These are phyloP conservation scores for Candida pseudofarinosa DNA, from an alignment of 805 yeast species.

Conservation along the genomic window DNA sequence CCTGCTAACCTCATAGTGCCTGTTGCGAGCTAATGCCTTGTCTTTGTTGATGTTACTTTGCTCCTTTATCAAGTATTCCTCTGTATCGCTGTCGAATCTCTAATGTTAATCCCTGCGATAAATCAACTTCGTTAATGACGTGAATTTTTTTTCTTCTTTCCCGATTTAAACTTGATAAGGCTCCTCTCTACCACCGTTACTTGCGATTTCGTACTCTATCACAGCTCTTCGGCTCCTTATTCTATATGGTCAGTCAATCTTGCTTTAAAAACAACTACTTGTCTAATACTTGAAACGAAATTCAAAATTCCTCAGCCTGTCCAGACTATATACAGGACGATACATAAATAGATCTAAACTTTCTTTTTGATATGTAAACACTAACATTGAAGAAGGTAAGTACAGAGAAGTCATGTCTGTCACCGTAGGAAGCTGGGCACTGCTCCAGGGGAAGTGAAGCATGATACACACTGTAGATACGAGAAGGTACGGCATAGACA, in stretches of 20 bases:
- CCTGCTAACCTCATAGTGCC: constrained; percentile 4
- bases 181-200: neutral
- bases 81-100: neutral
- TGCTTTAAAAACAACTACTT: neutral
- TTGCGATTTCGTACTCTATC: neutral
- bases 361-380: neutral
- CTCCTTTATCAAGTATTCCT: neutral
- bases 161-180: neutral
- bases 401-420: neutral
- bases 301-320: neutral
- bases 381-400: neutral
- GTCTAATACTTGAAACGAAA: neutral
- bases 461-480: too few species aligned
- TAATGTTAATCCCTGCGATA: neutral
- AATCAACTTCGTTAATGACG: neutral
- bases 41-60: neutral
- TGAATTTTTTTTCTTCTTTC: too few species aligned
- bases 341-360: neutral
- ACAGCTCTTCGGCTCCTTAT: neutral
- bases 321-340: neutral
- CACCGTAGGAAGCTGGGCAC: too few species aligned
- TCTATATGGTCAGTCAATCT: neutral
- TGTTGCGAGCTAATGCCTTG: neutral
- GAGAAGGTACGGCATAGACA: too few species aligned
- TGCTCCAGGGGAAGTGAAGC: too few species aligned